A percentile compares a stretch with the other conserved stretches of the same genome.
phyloP scores from a whole-genome alignment of 768 basidiomycete species.

The Trametes maxima region DNA sequence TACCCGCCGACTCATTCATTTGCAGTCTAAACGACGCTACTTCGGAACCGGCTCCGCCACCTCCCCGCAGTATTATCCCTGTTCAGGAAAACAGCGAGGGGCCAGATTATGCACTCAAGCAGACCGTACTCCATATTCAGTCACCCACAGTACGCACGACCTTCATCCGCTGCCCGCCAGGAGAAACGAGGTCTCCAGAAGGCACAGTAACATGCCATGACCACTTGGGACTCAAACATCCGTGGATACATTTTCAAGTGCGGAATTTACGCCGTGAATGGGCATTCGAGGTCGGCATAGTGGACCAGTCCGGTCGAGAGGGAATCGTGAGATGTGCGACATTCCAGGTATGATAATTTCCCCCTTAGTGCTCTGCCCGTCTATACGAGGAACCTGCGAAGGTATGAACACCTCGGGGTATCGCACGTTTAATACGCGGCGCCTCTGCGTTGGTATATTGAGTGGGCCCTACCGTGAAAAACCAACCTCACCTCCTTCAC shows the following conservation, averaged over 20 bases:
- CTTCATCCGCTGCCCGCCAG: conserved; percentile 64
- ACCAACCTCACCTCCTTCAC: neutral
- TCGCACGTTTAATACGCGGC: neutral
- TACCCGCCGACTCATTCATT: conserved; percentile 65
- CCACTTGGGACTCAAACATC: conserved; percentile 61
- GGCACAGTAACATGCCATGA: conserved; percentile 21
- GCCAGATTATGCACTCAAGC: conserved; percentile 46
- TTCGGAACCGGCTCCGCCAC: conserved; percentile 48
- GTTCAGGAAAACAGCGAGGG: conserved; percentile 18
- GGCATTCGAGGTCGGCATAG: conserved; percentile 76
- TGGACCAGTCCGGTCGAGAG: conserved; percentile 59
- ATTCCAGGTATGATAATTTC: conserved; percentile 62
- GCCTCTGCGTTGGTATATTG: neutral
- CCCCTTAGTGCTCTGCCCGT: neutral
- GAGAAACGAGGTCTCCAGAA: neutral
- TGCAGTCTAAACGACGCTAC: conserved; percentile 62
- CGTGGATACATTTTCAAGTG: conserved; percentile 78
- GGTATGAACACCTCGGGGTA: neutral
- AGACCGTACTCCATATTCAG: conserved; percentile 79
- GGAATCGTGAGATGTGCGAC: conserved; percentile 73
- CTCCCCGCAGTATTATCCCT: conserved; percentile 49
- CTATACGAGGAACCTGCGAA: neutral
- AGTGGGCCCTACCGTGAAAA: too few species aligned
- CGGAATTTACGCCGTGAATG: conserved; percentile 68
- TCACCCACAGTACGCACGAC: conserved; percentile 72